phyloP scores from a whole-genome alignment of 352 stramenopile genomes.

The Pythium sukuiense region DNA sequence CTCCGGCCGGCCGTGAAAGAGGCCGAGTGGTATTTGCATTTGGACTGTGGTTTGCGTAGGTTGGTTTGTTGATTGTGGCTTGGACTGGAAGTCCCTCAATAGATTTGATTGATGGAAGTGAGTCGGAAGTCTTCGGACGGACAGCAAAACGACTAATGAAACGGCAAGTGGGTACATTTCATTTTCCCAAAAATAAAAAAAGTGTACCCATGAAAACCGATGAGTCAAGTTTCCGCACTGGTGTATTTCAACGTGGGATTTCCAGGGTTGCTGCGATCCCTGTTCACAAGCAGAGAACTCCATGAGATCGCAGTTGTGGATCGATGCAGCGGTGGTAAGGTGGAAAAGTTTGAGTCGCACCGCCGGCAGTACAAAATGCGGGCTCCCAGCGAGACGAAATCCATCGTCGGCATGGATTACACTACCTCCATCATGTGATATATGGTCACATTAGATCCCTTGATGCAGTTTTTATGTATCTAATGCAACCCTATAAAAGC shows the following conservation, averaged over 20 bases:
- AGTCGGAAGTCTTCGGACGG: no score
- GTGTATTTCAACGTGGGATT: no score
- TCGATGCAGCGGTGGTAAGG: background rate
- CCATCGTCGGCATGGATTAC: background rate
- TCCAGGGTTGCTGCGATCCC: no score
- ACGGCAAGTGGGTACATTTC: no score
- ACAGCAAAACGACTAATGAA: background rate
- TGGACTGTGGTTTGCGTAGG: background rate
- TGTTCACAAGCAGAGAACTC: background rate
- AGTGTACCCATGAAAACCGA: background rate
- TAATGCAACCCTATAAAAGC: background rate
- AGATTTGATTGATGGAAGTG: no score
- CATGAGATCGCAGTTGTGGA: background rate
- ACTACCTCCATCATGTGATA: no score
- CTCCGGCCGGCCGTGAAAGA: background rate
- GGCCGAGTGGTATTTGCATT: background rate
- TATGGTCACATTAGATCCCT: no score
- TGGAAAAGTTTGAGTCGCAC: background rate
- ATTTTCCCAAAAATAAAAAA: background rate
- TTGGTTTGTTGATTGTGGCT: no score
- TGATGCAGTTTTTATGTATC: no score
- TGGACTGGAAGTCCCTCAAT: no score
- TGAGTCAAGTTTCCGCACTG: background rate
- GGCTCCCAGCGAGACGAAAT: background rate
- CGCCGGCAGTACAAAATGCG: background rate